Conservation (phyloP, 208 protist genomes). For the Acanthamoeba divionensis region DNA sequence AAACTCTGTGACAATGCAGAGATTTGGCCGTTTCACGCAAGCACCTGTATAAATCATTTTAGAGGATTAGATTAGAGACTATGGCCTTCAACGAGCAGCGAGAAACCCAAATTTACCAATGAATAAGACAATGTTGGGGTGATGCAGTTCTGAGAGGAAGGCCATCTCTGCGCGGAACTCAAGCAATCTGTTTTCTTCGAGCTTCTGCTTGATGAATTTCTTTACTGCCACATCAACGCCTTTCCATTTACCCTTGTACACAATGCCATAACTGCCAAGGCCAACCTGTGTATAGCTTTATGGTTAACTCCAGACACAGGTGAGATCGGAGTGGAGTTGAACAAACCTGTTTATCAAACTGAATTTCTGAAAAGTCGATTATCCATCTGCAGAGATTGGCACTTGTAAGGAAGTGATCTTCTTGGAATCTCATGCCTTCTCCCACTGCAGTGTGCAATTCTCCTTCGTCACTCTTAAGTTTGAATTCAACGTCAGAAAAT, state of each 20-base stretch:
- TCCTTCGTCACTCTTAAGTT: background rate
- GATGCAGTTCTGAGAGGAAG: background rate
- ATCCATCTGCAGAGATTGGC: slow-evolving; percentile 49
- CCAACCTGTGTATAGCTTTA: background rate
- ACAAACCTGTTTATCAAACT: too few relatives aligned
- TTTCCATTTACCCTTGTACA: background rate
- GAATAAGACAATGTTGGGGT: background rate
- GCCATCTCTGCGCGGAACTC: background rate
- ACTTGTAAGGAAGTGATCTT: slow-evolving; percentile 42
- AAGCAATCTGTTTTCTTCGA: background rate
- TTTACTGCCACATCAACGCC: background rate
- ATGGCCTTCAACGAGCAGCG: background rate
- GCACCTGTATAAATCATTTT: too few relatives aligned
- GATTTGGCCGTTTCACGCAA: background rate
- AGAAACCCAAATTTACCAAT: background rate
- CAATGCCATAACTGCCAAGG: background rate
- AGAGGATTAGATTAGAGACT: background rate
- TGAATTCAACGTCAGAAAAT: too few relatives aligned
- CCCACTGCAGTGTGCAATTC: background rate
- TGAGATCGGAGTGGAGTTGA: too few relatives aligned
- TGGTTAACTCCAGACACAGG: too few relatives aligned
- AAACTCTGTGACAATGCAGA: background rate
- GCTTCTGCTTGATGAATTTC: background rate
- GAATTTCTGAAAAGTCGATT: too few relatives aligned
- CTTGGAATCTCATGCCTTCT: slow-evolving; percentile 9